Evolutionary conservation across 2,329 filamentous ascomycete genomes (phyloP), one percentile per base, ranked within the genome.

Genomic region (Botrytis fabae): DNA sequence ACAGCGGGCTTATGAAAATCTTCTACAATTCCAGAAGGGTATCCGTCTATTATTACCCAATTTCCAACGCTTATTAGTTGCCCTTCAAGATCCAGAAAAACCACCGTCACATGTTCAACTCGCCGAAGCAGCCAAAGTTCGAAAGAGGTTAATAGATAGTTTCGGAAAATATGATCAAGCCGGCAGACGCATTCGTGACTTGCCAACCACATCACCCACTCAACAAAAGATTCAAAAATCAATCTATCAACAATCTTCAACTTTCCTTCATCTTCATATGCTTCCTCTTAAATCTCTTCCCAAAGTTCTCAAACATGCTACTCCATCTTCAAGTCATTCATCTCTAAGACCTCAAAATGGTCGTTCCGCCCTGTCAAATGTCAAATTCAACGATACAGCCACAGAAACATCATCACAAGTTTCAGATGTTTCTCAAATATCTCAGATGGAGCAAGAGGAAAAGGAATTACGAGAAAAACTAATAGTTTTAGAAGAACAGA

Each of bases 181-280:
- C 2, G 90, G 91, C 48, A 87, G 90, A 76, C 86, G 91, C 10
- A 91, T 93, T 73, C 85, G 91, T 61, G 90, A 92, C 78, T 81
- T 93, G 16, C 89, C 89, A 10, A 91, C 89, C 4, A 81, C 86
- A n/a, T 91, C 87, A 44, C 85, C 86, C 0, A 89, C 90, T 0
- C 90, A 93, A 78, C 81, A 86, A 72, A 86, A 86, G 73, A 83
- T 93, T 6, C 91, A 93, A 79, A 91, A 88, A 79, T 88, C 90
- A 4, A 88, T 93, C 40, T 90, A 92, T 75, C 86, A 90, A 76
- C 90, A 92, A 82, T 89, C 90, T 7, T 89, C 87, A 70, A 90
- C 86, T 77, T 93, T 93, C 78, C 83, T 93, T 22, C 91, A 92
- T 76, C 83, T 92, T 0, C 90, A 93, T 77, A 93, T 93, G 91